Base-by-base conservation (phyloP, 1,284 basidiomycete species). In the Neonothopanus nambi region DNA sequence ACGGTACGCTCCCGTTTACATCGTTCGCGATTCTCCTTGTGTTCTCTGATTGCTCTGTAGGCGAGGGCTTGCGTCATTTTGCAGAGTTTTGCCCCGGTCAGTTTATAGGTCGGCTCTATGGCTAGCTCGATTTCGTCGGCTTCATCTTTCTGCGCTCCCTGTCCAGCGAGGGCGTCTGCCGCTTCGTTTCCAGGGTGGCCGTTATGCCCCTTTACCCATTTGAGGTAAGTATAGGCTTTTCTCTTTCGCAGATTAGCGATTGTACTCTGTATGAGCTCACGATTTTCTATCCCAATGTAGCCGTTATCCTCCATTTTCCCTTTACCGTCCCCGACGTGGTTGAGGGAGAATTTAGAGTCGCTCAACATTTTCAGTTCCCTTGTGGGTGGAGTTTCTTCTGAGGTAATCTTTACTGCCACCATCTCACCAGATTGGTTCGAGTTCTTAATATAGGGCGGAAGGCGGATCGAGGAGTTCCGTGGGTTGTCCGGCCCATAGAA, bases 201-300 rank as follows among this genome's bases (percentile, higher is more conserved):
- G 9, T 37, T 41, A 26, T 57, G 59, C 1, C 58, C 57, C 15
- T 61, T 61, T 7, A 63, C 55, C 56, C 58, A 62, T 18, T 54
- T 36, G 1, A 66, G 26, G 11, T 7, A 46, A 13, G 61, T 62
- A 9, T 5, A 9, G 8, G 59, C 37, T 20, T 61, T 55, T n/a
- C 58, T 1, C 18, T 33, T n/a, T 40, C 47, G 26, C 3, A 57
- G 49, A 2, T 24, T 17, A 2, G 52, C 48, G 17, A 44, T 51
- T 8, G 55, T 55, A 1, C 47, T 43, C 12, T 52, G 1, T 15
- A 55, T 45, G 13, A 62, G 18, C 0, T 18, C 28, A 0, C 49
- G 24, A 18, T 61, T 60, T 6, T 26, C 13, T 0, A 59, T 37
- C 0, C 50, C 52, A 1, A 60, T 36, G 52, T 46, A 64, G 0